Base-by-base conservation (phyloP, 2,329 filamentous ascomycete species). In the Nemania sp. region DNA sequence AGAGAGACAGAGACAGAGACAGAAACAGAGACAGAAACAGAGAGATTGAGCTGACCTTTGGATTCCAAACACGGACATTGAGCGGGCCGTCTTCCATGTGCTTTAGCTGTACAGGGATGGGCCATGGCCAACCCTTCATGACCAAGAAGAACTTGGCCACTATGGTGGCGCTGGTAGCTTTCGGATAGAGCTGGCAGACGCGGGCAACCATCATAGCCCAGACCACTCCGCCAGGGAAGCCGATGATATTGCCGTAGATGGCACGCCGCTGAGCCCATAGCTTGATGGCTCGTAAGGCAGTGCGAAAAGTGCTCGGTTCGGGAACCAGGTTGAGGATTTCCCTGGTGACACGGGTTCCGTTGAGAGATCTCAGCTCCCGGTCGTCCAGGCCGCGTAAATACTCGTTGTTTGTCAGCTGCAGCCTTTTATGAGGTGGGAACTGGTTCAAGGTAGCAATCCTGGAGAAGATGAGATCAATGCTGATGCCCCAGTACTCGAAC, bases 131-230 rank as follows among this genome's bases (percentile, higher is more conserved):
- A 66, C 89, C 87, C 66, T 87, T 86, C 80, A 98, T 92, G 66
- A 99, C 89, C 68, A 90, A 84, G 77, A 98, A 99, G 81, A 99
- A 98, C 74, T 97, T 97, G 72, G 88, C 86, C 42, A 99, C 89
- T 57, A 99, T 89, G 21, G 92, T 90, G 1, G 93, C 91, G 17
- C 91, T 90, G 9, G 92, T 91, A 6, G 95, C 95, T 73, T 92
- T 92, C 13, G 95, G 95, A 71, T 98, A 99, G 15, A 99, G 84
- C 76, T 99, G 95, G 75, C 95, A 98, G 43, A 98, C 91, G 65
- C 95, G 86, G 53, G 95, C 95, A 29, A 98, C 93, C 71, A 99
- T 84, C 90, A 99, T 97, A 12, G 94, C 95, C 92, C 94, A 99
- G 5, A 95, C 95, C 42, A 99, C 93, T 77, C 95, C 95, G 69